Evolutionary conservation across 2,329 filamentous ascomycete species (phyloP).

Genomic region (Arthroderma uncinatum): DNA sequence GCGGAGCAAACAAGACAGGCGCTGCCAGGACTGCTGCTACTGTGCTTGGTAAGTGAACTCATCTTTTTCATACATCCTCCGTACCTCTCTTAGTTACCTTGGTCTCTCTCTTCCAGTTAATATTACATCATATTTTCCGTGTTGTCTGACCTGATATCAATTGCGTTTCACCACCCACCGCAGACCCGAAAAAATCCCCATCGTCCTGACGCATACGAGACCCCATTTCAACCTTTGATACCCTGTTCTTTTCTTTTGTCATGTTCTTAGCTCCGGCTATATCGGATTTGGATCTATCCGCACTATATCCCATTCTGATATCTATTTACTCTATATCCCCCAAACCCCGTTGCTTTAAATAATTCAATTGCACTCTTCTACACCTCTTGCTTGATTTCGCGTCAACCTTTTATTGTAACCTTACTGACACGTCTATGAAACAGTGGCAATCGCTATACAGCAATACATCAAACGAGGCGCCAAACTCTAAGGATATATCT

Average conservation of each 20-base stretch:
- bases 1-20: slow-evolving; percentile 29
- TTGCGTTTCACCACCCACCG: not conserved
- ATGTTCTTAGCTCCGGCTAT: too few species aligned
- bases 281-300: too few species aligned
- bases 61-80: slow-evolving; percentile 7
- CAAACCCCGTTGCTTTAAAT: not conserved
- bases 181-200: not conserved
- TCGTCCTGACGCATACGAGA: not conserved
- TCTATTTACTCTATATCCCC: too few species aligned
- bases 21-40: slow-evolving; percentile 27
- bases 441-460: slow-evolving; percentile 18
- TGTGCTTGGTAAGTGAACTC: slow-evolving; percentile 31
- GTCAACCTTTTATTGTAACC: too few species aligned
- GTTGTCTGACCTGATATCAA: not conserved
- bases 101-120: slow-evolving; percentile 4
- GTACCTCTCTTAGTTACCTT: not conserved
- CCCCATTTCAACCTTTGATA: not conserved
- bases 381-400: not conserved
- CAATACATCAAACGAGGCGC: slow-evolving; percentile 27
- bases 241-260: not conserved
- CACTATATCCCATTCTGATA: too few species aligned
- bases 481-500: slow-evolving; percentile 20
- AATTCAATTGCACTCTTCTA: not conserved
- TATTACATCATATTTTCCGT: slow-evolving; percentile 1
- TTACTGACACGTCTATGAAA: not conserved